Percentiles rank a stretch among this genome's conserved stretches.
These are phyloP conservation scores for Penicillium polonicum DNA, from an alignment of 2,329 filamentous ascomycete species.

Conservation along the genomic window DNA sequence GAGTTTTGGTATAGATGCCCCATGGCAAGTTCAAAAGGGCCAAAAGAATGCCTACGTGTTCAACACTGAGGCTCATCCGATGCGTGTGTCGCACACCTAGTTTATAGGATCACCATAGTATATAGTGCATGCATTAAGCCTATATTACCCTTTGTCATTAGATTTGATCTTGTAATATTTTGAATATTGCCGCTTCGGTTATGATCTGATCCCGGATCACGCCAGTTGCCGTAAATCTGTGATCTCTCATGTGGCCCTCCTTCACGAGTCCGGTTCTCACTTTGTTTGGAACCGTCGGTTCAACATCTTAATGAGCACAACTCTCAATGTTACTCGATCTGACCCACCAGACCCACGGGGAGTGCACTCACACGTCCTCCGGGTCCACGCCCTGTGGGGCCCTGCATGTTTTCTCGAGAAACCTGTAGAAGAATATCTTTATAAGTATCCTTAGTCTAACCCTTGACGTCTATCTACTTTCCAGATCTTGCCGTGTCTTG, in stretches of 20 bases:
- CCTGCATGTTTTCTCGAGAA: too few species aligned
- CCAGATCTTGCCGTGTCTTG: too few species aligned
- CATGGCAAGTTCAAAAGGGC: conserved; percentile 55
- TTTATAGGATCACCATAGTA: neutral
- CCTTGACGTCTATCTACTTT: too few species aligned
- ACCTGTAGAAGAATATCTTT: too few species aligned
- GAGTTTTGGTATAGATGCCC: conserved; percentile 48
- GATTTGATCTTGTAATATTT: neutral
- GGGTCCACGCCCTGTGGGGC: too few species aligned
- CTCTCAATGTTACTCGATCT: too few species aligned
- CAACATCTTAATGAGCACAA: too few species aligned
- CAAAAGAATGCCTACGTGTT: conserved; percentile 57
- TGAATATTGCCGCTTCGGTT: neutral
- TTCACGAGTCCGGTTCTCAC: too few species aligned
- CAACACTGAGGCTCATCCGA: conserved; percentile 65
- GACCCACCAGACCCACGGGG: too few species aligned
- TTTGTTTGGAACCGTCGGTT: too few species aligned
- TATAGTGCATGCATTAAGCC: neutral
- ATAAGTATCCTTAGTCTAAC: too few species aligned
- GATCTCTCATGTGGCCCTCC: neutral
- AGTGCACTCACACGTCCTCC: too few species aligned
- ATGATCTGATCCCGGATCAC: neutral
- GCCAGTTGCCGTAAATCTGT: neutral
- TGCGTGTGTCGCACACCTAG: conserved; percentile 20
- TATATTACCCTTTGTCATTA: neutral